Evolutionary conservation across 108 stramenopile genomes (phyloP).

Genomic region (Nannochloropsis salina): DNA sequence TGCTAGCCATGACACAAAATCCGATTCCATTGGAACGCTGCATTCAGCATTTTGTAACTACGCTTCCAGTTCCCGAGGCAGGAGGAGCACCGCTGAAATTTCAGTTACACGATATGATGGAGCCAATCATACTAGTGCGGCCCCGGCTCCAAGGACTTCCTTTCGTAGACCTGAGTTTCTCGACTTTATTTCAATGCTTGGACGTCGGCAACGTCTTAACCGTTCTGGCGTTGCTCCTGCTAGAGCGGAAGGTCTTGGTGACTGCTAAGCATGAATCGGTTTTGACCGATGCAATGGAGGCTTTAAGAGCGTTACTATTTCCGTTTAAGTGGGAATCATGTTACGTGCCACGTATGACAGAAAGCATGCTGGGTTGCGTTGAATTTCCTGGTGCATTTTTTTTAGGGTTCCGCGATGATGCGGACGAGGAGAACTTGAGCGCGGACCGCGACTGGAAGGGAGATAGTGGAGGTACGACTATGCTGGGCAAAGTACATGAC

Average conservation of each 20-base stretch:
- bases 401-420: not conserved
- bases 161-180: slow-evolving; percentile 5
- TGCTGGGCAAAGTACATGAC: not conserved
- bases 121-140: not conserved
- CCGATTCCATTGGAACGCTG: slow-evolving; percentile 9
- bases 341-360: slow-evolving; percentile 11
- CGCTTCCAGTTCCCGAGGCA: not conserved
- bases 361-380: not conserved
- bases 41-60: not conserved
- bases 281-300: slow-evolving; percentile 7
- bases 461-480: not conserved
- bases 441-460: not conserved
- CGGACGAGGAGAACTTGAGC: not conserved
- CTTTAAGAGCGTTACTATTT: not conserved
- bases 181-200: slow-evolving; percentile 20
- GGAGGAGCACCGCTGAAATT: not conserved
- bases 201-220: not conserved
- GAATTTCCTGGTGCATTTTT: not conserved
- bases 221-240: not conserved
- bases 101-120: not conserved
- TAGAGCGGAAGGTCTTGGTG: not conserved
- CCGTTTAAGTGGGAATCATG: slow-evolving; percentile 15
- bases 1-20: slow-evolving; percentile 10
- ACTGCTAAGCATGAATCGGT: not conserved
- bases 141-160: not conserved